Evolutionary conservation across 352 stramenopile species (phyloP).

Genomic region (Globisporangium spiculum): DNA sequence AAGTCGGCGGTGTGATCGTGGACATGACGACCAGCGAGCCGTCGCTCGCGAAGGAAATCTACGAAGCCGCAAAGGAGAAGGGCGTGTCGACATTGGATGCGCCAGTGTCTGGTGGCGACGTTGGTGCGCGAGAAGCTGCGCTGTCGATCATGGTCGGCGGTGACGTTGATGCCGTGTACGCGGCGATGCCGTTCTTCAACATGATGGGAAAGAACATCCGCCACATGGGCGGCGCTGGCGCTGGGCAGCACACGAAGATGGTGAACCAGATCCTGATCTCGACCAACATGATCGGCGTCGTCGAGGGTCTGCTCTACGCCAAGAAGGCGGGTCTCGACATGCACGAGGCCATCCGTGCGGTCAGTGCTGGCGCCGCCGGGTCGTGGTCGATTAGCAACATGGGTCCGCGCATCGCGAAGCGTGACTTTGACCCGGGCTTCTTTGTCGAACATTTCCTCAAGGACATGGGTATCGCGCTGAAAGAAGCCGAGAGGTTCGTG

Average conservation of each 20-base stretch:
- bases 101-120: slow-evolving; percentile 83
- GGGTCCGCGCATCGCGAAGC: slow-evolving; percentile 84
- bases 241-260: slow-evolving; percentile 91
- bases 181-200: slow-evolving; percentile 82
- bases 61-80: slow-evolving; percentile 64
- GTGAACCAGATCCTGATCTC: slow-evolving; percentile 91
- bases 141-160: slow-evolving; percentile 91
- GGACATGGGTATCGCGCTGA: slow-evolving; percentile 88
- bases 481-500: slow-evolving; percentile 70
- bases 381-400: slow-evolving; percentile 91
- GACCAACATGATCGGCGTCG: slow-evolving; percentile 88
- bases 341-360: slow-evolving; percentile 82
- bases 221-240: slow-evolving; percentile 81
- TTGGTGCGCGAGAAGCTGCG: slow-evolving; percentile 83
- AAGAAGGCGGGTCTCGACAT: slow-evolving; percentile 86
- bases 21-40: slow-evolving; percentile 91
- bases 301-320: slow-evolving; percentile 87
- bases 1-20: slow-evolving; percentile 79
- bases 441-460: slow-evolving; percentile 92
- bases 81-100: slow-evolving; percentile 76
- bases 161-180: slow-evolving; percentile 78
- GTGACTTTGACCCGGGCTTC: slow-evolving; percentile 88
- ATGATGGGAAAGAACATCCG: slow-evolving; percentile 89
- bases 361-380: slow-evolving; percentile 82
- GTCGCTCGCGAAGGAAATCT: slow-evolving; percentile 87